phyloP scores from a whole-genome alignment of 495 filamentous ascomycete species.

The Penicillium bialowiezense region DNA sequence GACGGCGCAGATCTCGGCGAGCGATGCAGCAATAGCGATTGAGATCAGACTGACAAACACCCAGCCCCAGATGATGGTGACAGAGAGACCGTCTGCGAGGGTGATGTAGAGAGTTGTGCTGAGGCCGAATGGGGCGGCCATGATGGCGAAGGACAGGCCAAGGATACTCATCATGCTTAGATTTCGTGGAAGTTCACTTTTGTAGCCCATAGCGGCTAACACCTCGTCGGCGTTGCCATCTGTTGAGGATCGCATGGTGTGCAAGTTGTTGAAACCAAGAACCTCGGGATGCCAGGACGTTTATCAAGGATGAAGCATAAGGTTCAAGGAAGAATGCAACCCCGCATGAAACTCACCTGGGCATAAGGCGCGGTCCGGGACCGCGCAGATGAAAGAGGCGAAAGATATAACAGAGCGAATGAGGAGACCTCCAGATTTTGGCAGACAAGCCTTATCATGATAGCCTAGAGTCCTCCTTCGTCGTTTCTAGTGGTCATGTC shows the following conservation, averaged over 20 bases:
- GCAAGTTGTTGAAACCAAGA: neutral
- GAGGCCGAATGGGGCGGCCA: constrained; percentile 64
- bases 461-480: no score
- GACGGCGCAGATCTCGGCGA: constrained; percentile 74
- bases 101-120: constrained; percentile 70
- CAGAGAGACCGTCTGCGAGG: constrained; percentile 61
- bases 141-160: constrained; percentile 58
- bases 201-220: constrained; percentile 62
- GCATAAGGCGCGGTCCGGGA: constrained; percentile 25
- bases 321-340: constrained; percentile 8
- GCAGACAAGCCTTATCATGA: constrained; percentile 10
- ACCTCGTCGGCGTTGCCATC: constrained; percentile 50
- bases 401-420: constrained; percentile 1
- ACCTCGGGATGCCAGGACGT: neutral
- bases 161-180: constrained; percentile 65
- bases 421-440: neutral
- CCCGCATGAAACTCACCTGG: constrained; percentile 17
- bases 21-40: constrained; percentile 64
- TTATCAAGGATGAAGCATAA: neutral
- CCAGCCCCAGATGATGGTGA: constrained; percentile 68
- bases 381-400: constrained; percentile 16
- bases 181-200: constrained; percentile 57
- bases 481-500: neutral
- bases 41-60: constrained; percentile 69
- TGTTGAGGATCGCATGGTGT: constrained; percentile 24